Base-by-base conservation (phyloP, 805 yeast species). In the Lipomyces japonicus region DNA sequence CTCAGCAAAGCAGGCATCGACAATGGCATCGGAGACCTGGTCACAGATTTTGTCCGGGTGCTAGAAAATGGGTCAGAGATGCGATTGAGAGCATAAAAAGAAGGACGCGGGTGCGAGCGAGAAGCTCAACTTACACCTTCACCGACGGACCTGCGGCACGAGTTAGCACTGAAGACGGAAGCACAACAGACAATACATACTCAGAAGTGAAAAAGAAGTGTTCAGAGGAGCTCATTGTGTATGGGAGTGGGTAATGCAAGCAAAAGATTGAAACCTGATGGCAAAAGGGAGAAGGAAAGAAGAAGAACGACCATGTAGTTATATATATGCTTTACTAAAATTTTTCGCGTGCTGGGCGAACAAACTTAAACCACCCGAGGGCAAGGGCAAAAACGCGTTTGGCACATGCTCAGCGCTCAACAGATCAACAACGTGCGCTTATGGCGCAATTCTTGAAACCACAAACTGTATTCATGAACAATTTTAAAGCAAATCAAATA, bases 21-120 rank as follows among this genome's bases (percentile, higher is more conserved):
- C 80, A 67, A 93, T 87, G 66, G 98, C 98, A 70, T 93, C 98
- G 50, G 95, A 85, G 63, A 93, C 96, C 79, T 93, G 98, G 75
- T 93, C 98, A 78, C 98, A 95, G 64, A 72, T 72, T 68, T 71
- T 71, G 56, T 71, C 75, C 54, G 75, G 76, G 64, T 72, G 76
- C 61, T 58, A 42, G 3, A 26, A 35, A 9, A 22, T 12, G 4
- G 10, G 18, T 10, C 22, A 12, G 34, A 4, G 6, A 18, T 10
- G 5, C 5, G 9, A 24, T 26, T 21, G 21, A 21, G 12, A 16
- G 43, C 41, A 10, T 10, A 5, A 24, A 28, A 44, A 18, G 21
- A 26, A 6, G 25, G n/a, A n/a, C 19, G 12, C 28, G 16, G 14
- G 16, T 18, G 47, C 19, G n/a, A 25, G 10, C 38, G 19, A 41